Evolutionary conservation across 805 yeast species (phyloP).

Genomic region (Grigorovia jiainica): DNA sequence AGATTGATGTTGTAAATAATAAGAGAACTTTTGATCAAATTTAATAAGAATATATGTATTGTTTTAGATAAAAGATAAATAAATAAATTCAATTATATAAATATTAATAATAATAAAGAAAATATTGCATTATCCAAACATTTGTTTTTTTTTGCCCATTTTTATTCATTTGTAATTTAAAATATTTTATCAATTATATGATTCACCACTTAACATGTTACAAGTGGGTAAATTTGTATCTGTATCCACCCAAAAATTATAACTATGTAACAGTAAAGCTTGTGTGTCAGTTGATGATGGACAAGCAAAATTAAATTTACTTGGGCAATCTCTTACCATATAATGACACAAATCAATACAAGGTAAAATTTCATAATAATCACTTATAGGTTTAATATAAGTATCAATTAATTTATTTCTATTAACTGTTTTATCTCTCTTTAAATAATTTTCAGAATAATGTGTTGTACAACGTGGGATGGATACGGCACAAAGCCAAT

Average conservation of each 20-base stretch:
- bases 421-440: constrained; percentile 40
- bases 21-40: not conserved
- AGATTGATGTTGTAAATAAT: too few species aligned
- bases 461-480: constrained; percentile 76
- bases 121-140: too few species aligned
- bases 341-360: constrained; percentile 74
- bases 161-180: too few species aligned
- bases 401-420: constrained; percentile 53
- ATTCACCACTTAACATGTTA: constrained; percentile 20
- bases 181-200: too few species aligned
- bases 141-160: too few species aligned
- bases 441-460: constrained; percentile 34
- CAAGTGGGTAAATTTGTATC: constrained; percentile 29
- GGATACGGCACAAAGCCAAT: constrained; percentile 84
- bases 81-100: not conserved
- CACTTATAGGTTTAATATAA: constrained; percentile 41
- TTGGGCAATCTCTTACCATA: constrained; percentile 77
- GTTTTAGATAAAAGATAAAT: too few species aligned
- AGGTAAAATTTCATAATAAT: constrained; percentile 76
- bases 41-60: not conserved
- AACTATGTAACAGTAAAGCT: constrained; percentile 23
- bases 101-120: too few species aligned
- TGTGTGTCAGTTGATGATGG: constrained; percentile 35
- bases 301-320: constrained; percentile 64
- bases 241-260: constrained; percentile 14